A percentile compares a stretch with the other conserved stretches of the same genome.
Conservation (phyloP, 139 green algal genomes). For the Pseudopediastrum boryanum region DNA sequence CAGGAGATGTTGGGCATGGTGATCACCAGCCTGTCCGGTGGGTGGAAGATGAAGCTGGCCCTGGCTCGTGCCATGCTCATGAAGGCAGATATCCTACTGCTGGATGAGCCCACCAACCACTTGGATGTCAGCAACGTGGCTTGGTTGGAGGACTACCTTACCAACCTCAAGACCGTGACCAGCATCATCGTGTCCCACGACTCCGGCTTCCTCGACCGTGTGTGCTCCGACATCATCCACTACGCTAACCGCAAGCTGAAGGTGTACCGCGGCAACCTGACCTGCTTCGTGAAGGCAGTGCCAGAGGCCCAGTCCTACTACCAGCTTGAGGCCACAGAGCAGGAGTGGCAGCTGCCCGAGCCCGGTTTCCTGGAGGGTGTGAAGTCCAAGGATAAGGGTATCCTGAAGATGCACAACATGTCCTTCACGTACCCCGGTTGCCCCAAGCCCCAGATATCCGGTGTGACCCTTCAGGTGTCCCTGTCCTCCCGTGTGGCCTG, state of each 20-base stretch:
- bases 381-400: conserved; percentile 94
- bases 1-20: conserved; percentile 51
- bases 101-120: conserved; percentile 93
- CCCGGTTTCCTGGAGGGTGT: conserved; percentile 93
- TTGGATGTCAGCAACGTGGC: conserved; percentile 84
- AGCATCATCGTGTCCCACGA: conserved; percentile 91
- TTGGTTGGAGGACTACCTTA: conserved; percentile 86
- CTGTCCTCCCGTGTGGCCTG: conserved; percentile 84
- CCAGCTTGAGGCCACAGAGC: conserved; percentile 60
- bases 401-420: conserved; percentile 88
- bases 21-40: conserved; percentile 79
- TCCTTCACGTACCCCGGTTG: conserved; percentile 85
- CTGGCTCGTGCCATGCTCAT: conserved; percentile 82
- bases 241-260: conserved; percentile 89
- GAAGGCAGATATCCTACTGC: conserved; percentile 88
- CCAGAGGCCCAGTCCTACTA: conserved; percentile 91
- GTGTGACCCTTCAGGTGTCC: conserved; percentile 75
- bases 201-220: conserved; percentile 86
- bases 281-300: conserved; percentile 85
- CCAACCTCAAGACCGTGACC: conserved; percentile 63
- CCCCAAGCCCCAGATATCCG: conserved; percentile 64
- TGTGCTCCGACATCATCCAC: conserved; percentile 90
- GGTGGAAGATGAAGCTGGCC: conserved; percentile 89
- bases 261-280: conserved; percentile 84
- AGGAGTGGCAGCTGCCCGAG: conserved; percentile 73